A percentile compares a stretch with the other conserved stretches of the same genome.
Evolutionary conservation across 139 green algal species (phyloP).

Genomic region (Mychonastes homosphaera): DNA sequence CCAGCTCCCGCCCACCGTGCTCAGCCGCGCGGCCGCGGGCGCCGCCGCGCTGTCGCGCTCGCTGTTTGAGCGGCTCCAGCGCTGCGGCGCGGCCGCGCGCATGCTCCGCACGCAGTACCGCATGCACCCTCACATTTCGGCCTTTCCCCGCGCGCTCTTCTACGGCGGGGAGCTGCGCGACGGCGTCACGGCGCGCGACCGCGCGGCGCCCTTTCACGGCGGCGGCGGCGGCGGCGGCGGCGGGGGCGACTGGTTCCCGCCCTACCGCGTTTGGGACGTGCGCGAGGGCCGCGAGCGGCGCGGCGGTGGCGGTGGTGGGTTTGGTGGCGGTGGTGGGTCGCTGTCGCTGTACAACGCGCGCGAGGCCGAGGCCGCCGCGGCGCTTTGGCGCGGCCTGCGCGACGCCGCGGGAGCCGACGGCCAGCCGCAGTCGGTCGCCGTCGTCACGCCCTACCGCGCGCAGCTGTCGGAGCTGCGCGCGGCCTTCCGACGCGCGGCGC

Average conservation of each 20-base stretch:
- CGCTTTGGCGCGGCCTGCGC: too few relatives aligned
- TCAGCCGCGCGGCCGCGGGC: slow-evolving; percentile 35
- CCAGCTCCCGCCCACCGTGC: slow-evolving; percentile 69
- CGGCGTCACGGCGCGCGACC: slow-evolving; percentile 10
- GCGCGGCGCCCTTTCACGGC: too few relatives aligned
- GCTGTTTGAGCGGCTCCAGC: slow-evolving; percentile 59
- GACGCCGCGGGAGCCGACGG: too few relatives aligned
- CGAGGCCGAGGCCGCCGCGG: too few relatives aligned
- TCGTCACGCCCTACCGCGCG: slow-evolving; percentile 51
- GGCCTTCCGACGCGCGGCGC: slow-evolving; percentile 13
- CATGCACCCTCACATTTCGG: slow-evolving; percentile 60
- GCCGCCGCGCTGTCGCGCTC: slow-evolving; percentile 36
- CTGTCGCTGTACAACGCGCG: background rate
- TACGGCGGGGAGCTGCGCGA: slow-evolving; percentile 25
- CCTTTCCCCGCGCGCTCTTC: too few relatives aligned
- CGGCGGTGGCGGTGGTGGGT: too few relatives aligned
- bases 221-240: too few relatives aligned
- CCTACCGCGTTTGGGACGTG: background rate
- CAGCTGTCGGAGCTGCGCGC: slow-evolving; percentile 31
- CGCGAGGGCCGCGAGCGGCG: too few relatives aligned
- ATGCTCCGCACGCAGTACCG: slow-evolving; percentile 60
- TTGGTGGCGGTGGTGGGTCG: too few relatives aligned
- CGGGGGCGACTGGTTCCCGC: too few relatives aligned
- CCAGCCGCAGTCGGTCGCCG: too few relatives aligned
- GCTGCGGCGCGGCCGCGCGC: slow-evolving; percentile 20